A percentile compares a stretch with the other conserved stretches of the same genome.
These are phyloP conservation scores for Glycine soja DNA, from an alignment of 306 rosid species.

Conservation along the genomic window DNA sequence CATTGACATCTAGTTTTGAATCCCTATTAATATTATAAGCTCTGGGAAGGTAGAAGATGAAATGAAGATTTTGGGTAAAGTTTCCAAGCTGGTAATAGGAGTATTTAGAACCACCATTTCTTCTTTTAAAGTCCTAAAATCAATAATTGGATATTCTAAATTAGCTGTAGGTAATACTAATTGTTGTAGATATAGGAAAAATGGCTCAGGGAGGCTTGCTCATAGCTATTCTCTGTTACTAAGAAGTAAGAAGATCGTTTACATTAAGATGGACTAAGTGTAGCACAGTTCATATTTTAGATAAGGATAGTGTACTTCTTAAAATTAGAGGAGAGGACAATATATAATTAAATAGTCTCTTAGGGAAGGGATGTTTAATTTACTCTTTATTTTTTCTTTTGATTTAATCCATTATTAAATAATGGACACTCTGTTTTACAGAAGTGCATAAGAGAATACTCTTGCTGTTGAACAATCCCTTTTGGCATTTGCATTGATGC, in stretches of 20 bases:
- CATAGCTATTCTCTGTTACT: background rate
- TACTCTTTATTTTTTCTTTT: background rate
- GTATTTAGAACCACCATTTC: background rate
- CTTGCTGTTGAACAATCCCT: background rate
- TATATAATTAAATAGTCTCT: background rate
- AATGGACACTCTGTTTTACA: background rate
- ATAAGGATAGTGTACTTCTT: background rate
- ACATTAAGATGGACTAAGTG: background rate
- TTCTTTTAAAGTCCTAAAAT: background rate
- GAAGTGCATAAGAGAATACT: background rate
- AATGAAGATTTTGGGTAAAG: background rate
- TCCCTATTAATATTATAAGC: background rate
- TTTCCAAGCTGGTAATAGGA: background rate
- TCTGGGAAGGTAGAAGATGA: background rate
- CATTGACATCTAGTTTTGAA: background rate
- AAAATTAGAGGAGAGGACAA: background rate
- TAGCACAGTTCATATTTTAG: background rate
- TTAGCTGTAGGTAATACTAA: background rate
- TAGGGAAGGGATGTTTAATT: background rate
- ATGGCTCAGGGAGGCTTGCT: background rate
- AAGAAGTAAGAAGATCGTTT: background rate
- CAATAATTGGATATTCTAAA: background rate
- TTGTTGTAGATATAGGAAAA: conserved; percentile 16
- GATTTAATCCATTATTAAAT: background rate
- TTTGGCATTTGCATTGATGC: background rate